These are phyloP conservation scores for Singerocomus inundabilis DNA, from an alignment of 1,284 basidiomycete species.

Conservation along the genomic window DNA sequence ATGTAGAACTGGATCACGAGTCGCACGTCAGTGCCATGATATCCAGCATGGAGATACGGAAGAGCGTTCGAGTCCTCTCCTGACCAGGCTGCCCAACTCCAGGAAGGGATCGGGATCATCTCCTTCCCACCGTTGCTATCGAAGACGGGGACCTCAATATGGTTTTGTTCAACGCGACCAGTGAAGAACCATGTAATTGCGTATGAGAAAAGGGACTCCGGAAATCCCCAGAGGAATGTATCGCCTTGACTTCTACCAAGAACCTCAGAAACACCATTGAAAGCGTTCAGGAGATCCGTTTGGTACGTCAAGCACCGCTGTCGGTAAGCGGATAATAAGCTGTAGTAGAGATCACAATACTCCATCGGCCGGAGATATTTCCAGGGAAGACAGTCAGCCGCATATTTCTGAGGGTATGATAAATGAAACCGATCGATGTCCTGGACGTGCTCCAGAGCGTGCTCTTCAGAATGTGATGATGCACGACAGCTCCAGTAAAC, in stretches of 20 bases:
- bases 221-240: conserved; percentile 19
- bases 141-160: conserved; percentile 10
- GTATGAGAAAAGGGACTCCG: conserved; percentile 16
- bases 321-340: conserved; percentile 11
- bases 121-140: not conserved
- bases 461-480: conserved; percentile 15
- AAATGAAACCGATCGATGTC: not conserved
- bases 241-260: conserved; percentile 14
- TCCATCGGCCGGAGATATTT: not conserved
- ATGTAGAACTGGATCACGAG: conserved; percentile 14
- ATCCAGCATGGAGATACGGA: not conserved
- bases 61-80: not conserved
- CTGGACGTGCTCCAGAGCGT: conserved; percentile 5
- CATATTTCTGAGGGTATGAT: not conserved
- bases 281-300: conserved; percentile 21
- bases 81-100: conserved; percentile 24
- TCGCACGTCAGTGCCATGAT: not conserved
- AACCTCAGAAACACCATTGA: conserved; percentile 14
- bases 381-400: not conserved
- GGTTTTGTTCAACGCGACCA: conserved; percentile 6
- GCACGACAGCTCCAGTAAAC: conserved; percentile 22
- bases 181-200: conserved; percentile 12
- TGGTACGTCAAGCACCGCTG: conserved; percentile 14
- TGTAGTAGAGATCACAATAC: conserved; percentile 1
- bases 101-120: conserved; percentile 16